Conservation (phyloP, 2,329 filamentous ascomycete species). For the Pseudocercospora pini-densiflorae region DNA sequence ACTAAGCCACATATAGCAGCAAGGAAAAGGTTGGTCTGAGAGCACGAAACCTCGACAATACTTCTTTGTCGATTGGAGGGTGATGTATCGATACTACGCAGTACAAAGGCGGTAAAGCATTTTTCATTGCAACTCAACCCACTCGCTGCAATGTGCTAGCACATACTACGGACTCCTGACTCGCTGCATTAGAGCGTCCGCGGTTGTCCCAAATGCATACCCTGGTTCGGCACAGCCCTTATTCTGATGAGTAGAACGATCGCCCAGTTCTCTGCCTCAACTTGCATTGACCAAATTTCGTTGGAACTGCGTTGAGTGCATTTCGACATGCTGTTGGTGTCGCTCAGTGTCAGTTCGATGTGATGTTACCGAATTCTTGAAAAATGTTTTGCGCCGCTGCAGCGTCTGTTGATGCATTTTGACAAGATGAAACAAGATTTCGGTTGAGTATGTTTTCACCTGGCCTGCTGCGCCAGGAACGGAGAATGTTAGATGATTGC, state of each 20-base stretch:
- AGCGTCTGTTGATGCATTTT: background rate
- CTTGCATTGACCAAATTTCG: background rate
- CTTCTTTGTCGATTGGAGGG: too few species aligned
- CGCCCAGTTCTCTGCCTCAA: background rate
- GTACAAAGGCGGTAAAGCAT: too few species aligned
- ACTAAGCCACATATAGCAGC: background rate
- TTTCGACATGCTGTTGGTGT: background rate
- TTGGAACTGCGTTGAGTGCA: background rate
- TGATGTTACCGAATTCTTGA: background rate
- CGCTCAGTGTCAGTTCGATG: too few species aligned
- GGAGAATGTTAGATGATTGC: background rate
- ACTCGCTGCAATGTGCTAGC: too few species aligned
- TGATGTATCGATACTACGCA: too few species aligned
- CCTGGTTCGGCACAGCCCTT: background rate
- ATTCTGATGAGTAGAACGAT: background rate
- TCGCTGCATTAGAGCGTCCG: too few species aligned
- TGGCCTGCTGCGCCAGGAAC: conserved; percentile 1
- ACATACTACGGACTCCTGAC: too few species aligned
- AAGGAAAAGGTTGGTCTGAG: background rate
- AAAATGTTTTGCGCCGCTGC: background rate
- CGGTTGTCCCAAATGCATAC: too few species aligned
- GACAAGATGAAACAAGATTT: conserved; percentile 4
- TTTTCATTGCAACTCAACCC: too few species aligned
- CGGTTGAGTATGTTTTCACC: background rate
- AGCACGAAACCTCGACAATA: background rate